Conservation (phyloP, 371 early-diverging fungal genomes). For the Batrachochytrium dendrobatidis region DNA sequence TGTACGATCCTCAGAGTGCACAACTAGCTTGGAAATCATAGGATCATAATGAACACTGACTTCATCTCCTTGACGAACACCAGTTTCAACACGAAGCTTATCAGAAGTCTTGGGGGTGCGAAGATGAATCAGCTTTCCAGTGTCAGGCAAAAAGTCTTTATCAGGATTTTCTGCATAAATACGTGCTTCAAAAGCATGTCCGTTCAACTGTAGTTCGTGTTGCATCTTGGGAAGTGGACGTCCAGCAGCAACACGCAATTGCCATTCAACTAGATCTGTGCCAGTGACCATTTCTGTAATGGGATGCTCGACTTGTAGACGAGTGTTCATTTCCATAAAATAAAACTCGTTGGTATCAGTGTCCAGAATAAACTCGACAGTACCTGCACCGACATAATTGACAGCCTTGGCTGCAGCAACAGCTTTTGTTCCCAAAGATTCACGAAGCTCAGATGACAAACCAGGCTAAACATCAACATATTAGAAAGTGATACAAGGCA, state of each 20-base stretch:
- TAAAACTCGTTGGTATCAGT: constrained; percentile 80
- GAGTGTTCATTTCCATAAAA: constrained; percentile 97
- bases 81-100: constrained; percentile 82
- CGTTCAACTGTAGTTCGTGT: constrained; percentile 59
- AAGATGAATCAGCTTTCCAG: constrained; percentile 76
- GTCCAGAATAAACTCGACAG: constrained; percentile 96
- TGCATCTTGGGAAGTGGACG: constrained; percentile 70
- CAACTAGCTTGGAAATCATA: constrained; percentile 95
- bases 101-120: constrained; percentile 53
- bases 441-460: constrained; percentile 61
- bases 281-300: constrained; percentile 94
- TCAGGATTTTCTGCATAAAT: constrained; percentile 96
- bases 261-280: constrained; percentile 91
- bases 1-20: constrained; percentile 73
- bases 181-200: constrained; percentile 95
- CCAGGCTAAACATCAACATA: constrained; percentile 47
- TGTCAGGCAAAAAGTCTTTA: constrained; percentile 89
- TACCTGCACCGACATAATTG: constrained; percentile 89
- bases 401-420: constrained; percentile 89
- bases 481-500: background rate
- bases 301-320: constrained; percentile 96
- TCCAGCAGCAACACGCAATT: constrained; percentile 80
- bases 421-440: constrained; percentile 79
- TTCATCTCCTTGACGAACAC: constrained; percentile 84
- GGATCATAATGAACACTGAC: constrained; percentile 93